phyloP scores from a whole-genome alignment of 805 yeast genomes.

The Hemisphaericaspora nanyangensis region DNA sequence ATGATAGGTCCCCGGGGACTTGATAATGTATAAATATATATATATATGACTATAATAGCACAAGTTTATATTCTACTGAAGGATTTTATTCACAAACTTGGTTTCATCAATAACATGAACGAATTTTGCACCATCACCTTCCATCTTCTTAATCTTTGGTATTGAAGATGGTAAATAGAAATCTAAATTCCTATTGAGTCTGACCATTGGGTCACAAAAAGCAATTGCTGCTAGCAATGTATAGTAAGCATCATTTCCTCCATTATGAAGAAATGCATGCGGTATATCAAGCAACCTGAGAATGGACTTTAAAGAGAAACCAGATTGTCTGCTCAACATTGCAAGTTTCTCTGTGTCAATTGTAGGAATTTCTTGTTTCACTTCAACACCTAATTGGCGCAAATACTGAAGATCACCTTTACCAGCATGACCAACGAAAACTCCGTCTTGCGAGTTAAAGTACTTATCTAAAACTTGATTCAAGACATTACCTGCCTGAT shows the following conservation, averaged over 20 bases:
- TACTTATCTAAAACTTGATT: constrained; percentile 43
- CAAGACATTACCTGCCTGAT: constrained; percentile 35
- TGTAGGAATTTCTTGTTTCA: constrained; percentile 31
- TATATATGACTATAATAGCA: too few relatives aligned
- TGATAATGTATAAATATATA: too few relatives aligned
- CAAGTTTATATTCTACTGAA: too few relatives aligned
- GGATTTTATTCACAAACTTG: neutral
- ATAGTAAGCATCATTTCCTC: constrained; percentile 67
- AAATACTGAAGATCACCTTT: constrained; percentile 55
- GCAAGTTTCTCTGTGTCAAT: constrained; percentile 51
- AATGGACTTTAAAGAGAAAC: constrained; percentile 43
- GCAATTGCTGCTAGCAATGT: constrained; percentile 51
- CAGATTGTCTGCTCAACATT: constrained; percentile 34
- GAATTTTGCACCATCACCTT: neutral
- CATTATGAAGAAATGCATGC: constrained; percentile 61
- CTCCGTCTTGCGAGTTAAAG: constrained; percentile 25
- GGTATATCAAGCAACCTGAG: constrained; percentile 49
- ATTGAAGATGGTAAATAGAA: constrained; percentile 1
- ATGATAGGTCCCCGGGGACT: too few relatives aligned
- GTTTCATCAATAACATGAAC: neutral
- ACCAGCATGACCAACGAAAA: constrained; percentile 59
- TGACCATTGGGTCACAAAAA: constrained; percentile 45
- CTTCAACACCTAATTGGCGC: constrained; percentile 37
- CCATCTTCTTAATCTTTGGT: neutral
- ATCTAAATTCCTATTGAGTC: constrained; percentile 20